These are phyloP conservation scores for Senna siamea DNA, from an alignment of 306 rosid species.

Conservation along the genomic window DNA sequence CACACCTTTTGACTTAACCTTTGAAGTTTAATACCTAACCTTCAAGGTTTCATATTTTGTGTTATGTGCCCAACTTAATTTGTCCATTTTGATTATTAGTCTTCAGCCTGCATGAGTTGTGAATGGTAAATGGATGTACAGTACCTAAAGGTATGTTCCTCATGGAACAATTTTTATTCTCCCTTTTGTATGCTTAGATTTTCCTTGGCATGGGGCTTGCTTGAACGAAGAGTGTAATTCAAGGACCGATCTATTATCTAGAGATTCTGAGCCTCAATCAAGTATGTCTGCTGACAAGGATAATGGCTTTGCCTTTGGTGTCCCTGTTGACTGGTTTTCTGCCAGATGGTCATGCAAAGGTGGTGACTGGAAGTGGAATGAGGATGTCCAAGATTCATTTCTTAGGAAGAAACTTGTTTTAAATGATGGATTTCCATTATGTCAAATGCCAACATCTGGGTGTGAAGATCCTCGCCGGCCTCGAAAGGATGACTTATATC, in stretches of 20 bases:
- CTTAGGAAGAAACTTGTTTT: slow-evolving; percentile 82
- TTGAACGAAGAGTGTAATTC: slow-evolving; percentile 47
- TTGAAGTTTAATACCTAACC: background rate
- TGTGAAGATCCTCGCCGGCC: slow-evolving; percentile 96
- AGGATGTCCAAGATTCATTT: slow-evolving; percentile 75
- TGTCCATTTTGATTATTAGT: slow-evolving; percentile 5
- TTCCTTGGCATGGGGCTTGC: slow-evolving; percentile 51
- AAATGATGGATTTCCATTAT: slow-evolving; percentile 80
- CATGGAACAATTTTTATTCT: slow-evolving; percentile 6
- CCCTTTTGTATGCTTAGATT: slow-evolving; percentile 53
- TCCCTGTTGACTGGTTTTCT: slow-evolving; percentile 77
- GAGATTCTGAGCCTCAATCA: slow-evolving; percentile 54
- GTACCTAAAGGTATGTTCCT: slow-evolving; percentile 18
- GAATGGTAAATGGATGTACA: slow-evolving; percentile 20
- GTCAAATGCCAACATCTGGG: slow-evolving; percentile 88
- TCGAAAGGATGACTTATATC: slow-evolving; percentile 79
- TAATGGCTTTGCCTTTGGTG: slow-evolving; percentile 46
- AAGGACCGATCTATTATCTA: slow-evolving; percentile 49
- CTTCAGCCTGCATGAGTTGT: slow-evolving; percentile 1
- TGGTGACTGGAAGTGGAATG: slow-evolving; percentile 97
- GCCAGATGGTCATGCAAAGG: slow-evolving; percentile 96
- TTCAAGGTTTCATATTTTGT: slow-evolving; percentile 21
- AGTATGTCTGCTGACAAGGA: slow-evolving; percentile 60
- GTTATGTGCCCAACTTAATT: background rate
- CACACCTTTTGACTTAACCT: slow-evolving; percentile 13